Evolutionary conservation across 2,329 filamentous ascomycete species (phyloP).

Genomic region (Apiospora malaysiana): DNA sequence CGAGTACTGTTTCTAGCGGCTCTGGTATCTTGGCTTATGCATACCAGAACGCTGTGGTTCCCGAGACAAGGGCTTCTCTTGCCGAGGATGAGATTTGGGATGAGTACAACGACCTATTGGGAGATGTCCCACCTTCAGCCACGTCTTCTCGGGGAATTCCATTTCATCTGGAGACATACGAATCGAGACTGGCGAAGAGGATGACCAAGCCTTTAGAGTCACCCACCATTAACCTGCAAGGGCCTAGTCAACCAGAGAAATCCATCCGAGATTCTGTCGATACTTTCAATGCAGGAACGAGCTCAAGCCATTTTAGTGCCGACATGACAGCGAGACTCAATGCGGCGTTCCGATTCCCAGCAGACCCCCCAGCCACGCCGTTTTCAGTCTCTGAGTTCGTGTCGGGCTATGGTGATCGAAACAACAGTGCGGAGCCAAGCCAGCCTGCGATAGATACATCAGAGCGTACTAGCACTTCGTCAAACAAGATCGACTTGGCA

Average conservation of each 20-base stretch:
- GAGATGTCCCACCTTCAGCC: slow-evolving; percentile 62
- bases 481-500: slow-evolving; percentile 29
- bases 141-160: slow-evolving; percentile 63
- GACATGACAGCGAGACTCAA: slow-evolving; percentile 61
- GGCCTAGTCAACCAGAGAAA: slow-evolving; percentile 29
- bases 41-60: slow-evolving; percentile 66
- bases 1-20: slow-evolving; percentile 66
- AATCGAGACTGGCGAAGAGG: slow-evolving; percentile 43
- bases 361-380: slow-evolving; percentile 47
- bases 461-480: slow-evolving; percentile 27
- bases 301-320: slow-evolving; percentile 59
- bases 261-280: slow-evolving; percentile 41
- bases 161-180: slow-evolving; percentile 60
- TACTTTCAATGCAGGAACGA: slow-evolving; percentile 40
- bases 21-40: slow-evolving; percentile 66
- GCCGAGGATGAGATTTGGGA: slow-evolving; percentile 92
- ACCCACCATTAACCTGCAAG: slow-evolving; percentile 47
- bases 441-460: slow-evolving; percentile 21
- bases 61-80: slow-evolving; percentile 64
- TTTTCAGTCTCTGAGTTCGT: slow-evolving; percentile 51
- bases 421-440: slow-evolving; percentile 34
- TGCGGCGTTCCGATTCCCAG: slow-evolving; percentile 50
- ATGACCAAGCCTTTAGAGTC: slow-evolving; percentile 51
- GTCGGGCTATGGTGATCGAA: slow-evolving; percentile 46
- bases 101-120: slow-evolving; percentile 89